phyloP scores from a whole-genome alignment of 768 basidiomycete species.

The Rhizopogon roseolus region DNA sequence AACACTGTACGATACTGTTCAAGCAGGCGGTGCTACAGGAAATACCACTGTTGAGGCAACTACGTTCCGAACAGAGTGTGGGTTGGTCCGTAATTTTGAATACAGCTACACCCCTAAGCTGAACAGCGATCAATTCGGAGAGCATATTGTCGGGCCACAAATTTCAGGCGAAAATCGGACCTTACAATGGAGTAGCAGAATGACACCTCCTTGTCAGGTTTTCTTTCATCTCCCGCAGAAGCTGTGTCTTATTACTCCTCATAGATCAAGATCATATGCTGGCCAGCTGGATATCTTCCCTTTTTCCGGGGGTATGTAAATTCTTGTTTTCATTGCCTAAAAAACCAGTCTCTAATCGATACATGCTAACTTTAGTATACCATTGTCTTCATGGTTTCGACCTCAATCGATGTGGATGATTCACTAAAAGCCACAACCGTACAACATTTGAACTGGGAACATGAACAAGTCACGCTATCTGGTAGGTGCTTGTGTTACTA shows the following conservation, averaged over 20 bases:
- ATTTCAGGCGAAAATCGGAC: conserved; percentile 4
- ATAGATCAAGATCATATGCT: not conserved
- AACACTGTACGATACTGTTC: conserved; percentile 6
- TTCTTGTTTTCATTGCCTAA: not conserved
- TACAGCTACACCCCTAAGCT: not conserved
- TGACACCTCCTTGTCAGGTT: no score
- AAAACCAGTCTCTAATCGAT: not conserved
- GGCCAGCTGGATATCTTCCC: not conserved
- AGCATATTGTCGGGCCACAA: not conserved
- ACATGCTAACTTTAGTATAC: not conserved
- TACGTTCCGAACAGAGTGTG: conserved; percentile 2
- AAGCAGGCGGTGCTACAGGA: not conserved
- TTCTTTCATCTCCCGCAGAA: not conserved
- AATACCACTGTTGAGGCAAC: conserved; percentile 6
- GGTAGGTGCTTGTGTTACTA: not conserved
- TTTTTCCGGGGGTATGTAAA: not conserved
- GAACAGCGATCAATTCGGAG: not conserved
- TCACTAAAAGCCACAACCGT: not conserved
- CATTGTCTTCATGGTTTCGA: conserved; percentile 9
- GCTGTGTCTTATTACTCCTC: not conserved
- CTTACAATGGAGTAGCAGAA: not conserved
- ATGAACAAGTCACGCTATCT: not conserved
- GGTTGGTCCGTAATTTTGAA: not conserved
- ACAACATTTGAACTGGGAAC: not conserved
- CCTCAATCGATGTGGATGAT: not conserved